Conservation (phyloP, 805 yeast genomes). For the Candida adriatica region DNA sequence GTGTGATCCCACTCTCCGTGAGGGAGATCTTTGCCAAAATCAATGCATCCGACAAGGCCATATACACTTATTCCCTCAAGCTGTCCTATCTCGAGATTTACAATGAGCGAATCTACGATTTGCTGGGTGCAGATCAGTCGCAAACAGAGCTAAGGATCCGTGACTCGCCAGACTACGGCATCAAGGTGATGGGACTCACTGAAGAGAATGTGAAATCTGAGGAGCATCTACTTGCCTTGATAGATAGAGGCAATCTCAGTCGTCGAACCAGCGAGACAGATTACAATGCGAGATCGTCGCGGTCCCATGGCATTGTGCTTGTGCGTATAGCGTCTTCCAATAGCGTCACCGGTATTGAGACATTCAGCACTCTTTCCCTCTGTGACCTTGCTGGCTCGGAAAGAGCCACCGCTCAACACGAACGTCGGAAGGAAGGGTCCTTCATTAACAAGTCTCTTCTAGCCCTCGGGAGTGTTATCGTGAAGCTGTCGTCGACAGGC, state of each 20-base stretch:
- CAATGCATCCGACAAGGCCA: slow-evolving; percentile 17
- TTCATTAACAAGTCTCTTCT: slow-evolving; percentile 85
- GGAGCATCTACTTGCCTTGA: slow-evolving; percentile 51
- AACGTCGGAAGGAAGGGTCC: slow-evolving; percentile 89
- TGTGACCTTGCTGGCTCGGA: slow-evolving; percentile 99
- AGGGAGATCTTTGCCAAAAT: slow-evolving; percentile 48
- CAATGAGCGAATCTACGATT: slow-evolving; percentile 84
- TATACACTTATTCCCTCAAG: slow-evolving; percentile 36
- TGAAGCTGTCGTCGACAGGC: slow-evolving; percentile 45
- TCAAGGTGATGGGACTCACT: slow-evolving; percentile 66
- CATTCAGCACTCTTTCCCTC: slow-evolving; percentile 60
- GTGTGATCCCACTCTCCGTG: slow-evolving; percentile 78
- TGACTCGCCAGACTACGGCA: slow-evolving; percentile 69
- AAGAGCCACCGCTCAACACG: slow-evolving; percentile 56
- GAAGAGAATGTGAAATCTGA: slow-evolving; percentile 52
- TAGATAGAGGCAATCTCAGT: slow-evolving; percentile 63
- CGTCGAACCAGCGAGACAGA: slow-evolving; percentile 87
- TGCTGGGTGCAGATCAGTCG: slow-evolving; percentile 36
- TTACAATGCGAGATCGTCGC: slow-evolving; percentile 76
- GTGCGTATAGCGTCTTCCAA: slow-evolving; percentile 47
- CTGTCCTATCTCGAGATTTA: slow-evolving; percentile 86
- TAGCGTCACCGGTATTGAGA: slow-evolving; percentile 29
- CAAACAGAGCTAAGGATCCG: slow-evolving; percentile 59
- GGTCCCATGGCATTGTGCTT: slow-evolving; percentile 88
- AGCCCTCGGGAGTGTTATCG: slow-evolving; percentile 88